Percentiles rank a stretch among this genome's conserved stretches.
Conservation (phyloP, 192 early-diverging fungal species). For the Linnemannia schmuckeri region DNA sequence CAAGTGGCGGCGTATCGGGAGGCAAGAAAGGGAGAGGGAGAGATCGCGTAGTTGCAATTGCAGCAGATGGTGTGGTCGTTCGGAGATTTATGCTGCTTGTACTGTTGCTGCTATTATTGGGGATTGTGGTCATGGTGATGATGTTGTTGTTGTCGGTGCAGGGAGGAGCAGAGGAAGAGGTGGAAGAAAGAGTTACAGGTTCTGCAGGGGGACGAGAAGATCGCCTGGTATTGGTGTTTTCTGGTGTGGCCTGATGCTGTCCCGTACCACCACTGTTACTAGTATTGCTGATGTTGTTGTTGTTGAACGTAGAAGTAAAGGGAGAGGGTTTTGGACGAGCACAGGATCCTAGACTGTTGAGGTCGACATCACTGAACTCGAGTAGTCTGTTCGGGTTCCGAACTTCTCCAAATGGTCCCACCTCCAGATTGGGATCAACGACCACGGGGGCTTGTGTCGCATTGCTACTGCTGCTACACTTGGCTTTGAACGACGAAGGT, state of each 20-base stretch:
- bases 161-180: no score
- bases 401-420: conserved; percentile 16
- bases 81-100: background rate
- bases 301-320: background rate
- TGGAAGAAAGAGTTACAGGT: background rate
- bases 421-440: background rate
- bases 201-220: background rate
- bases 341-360: background rate
- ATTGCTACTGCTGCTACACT: no score
- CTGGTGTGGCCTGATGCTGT: background rate
- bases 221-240: background rate
- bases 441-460: no score
- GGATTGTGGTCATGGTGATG: background rate
- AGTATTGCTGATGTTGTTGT: background rate
- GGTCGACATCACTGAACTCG: background rate
- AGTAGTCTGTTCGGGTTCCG: background rate
- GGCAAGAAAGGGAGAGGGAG: background rate
- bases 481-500: background rate
- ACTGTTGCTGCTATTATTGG: background rate
- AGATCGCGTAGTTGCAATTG: background rate
- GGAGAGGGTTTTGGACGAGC: background rate
- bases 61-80: background rate
- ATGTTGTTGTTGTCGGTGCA: background rate
- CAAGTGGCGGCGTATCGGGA: background rate
- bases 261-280: background rate